Base-by-base conservation (phyloP, 306 rosid genomes). In the Gillenia trifoliata region DNA sequence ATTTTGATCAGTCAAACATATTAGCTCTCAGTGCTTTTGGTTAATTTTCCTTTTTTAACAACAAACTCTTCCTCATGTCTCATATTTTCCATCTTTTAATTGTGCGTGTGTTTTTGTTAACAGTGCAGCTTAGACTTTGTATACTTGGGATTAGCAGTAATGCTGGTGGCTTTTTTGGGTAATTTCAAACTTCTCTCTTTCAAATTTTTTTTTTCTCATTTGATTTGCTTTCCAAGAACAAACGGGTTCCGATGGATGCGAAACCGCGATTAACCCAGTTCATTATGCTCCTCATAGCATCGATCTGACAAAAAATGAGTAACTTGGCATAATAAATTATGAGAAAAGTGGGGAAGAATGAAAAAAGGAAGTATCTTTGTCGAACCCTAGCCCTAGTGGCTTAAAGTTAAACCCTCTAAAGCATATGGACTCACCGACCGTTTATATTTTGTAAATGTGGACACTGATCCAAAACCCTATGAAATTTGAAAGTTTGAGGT, bases 81-180 rank as follows among this genome's bases (percentile, higher is more conserved):
- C 68, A 30, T 25, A 25, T 33, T 28, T 8, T 66, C 61, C 73
- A 15, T 71, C 26, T 66, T 71, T 33, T 49, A 25, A 25, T 59
- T 71, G 30, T 60, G 16, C 62, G 10, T 52, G n/a, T 52, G 8
- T 62, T 36, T 19, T 17, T 55, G 62, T 68, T 40, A 76, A 84
- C 94, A 93, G 97, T 93, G 96, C 90, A 88, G 96, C 75, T 91
- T 91, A 69, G 86, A 88, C 87, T 94, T 94, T 87, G 96, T 91
- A 11, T 94, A 94, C 96, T 82, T 91, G 97, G 98, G 96, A 71
- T 81, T 94, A 71, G 91, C 89, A 81, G 88, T 79, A 55, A 88
- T 94, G 98, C 86, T 83, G 76, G 75, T 87, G 64, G 94, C 93
- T 67, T 91, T 91, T 87, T 84, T 94, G 97, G 98, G 98, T 94